These are phyloP conservation scores for Pseudohalonectria lignicola DNA, from an alignment of 2,329 filamentous ascomycete species.

Conservation along the genomic window DNA sequence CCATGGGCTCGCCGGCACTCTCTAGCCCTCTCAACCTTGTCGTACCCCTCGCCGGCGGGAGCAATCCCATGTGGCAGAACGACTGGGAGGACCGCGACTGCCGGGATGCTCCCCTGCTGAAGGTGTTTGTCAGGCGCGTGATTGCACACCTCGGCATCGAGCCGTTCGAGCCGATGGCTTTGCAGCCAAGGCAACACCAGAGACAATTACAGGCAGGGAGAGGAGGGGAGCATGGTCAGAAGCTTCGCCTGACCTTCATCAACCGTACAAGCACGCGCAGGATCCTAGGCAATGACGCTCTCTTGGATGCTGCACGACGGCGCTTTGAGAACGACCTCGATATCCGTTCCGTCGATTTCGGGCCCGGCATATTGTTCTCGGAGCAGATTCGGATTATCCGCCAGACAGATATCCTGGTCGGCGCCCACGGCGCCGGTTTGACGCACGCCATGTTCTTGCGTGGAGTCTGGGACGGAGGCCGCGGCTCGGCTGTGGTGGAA, in stretches of 20 bases:
- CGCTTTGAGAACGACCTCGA: constrained; percentile 14
- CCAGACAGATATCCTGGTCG: constrained; percentile 28
- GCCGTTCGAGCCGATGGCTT: background rate
- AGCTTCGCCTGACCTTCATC: constrained; percentile 21
- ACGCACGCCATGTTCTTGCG: constrained; percentile 29
- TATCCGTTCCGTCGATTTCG: constrained; percentile 24
- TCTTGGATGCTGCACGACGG: constrained; percentile 14
- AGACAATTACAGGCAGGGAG: no score
- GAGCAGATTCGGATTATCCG: constrained; percentile 23
- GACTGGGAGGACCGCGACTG: constrained; percentile 23
- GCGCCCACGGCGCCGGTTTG: constrained; percentile 30
- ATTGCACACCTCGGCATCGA: constrained; percentile 16
- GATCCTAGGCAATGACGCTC: constrained; percentile 15
- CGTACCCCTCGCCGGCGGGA: constrained; percentile 25
- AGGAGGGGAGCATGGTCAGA: constrained; percentile 2
- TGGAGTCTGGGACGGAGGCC: constrained; percentile 13
- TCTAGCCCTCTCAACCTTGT: constrained; percentile 13
- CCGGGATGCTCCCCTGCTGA: constrained; percentile 16
- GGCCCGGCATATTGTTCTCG: constrained; percentile 19
- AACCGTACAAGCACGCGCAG: constrained; percentile 19
- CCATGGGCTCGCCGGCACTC: constrained; percentile 5
- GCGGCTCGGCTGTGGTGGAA: constrained; percentile 26
- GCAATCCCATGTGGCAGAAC: constrained; percentile 29
- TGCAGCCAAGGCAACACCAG: background rate
- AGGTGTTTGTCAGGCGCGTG: constrained; percentile 19